A percentile compares a stretch with the other conserved stretches of the same genome.
phyloP scores from a whole-genome alignment of 371 early-diverging fungal species.

The Umbelopsis sp. region DNA sequence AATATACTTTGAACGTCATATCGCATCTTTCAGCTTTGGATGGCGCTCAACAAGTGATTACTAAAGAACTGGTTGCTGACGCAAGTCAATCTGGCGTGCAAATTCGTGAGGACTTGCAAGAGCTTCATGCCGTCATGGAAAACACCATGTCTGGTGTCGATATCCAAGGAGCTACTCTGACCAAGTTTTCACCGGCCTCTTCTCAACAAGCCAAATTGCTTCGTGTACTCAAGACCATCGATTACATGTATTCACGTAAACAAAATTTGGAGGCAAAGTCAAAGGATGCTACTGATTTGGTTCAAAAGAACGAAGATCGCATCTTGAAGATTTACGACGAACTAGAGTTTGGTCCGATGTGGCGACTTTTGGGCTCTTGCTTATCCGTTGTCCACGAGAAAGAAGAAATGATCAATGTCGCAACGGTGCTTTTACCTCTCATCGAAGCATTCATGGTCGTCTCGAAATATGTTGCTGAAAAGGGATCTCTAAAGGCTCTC shows the following conservation, averaged over 20 bases:
- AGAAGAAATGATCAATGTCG: constrained; percentile 84
- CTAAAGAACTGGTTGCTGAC: constrained; percentile 71
- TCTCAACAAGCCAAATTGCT: constrained; percentile 91
- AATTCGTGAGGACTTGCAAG: constrained; percentile 71
- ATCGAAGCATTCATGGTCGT: constrained; percentile 98
- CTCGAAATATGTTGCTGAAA: constrained; percentile 69
- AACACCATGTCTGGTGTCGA: constrained; percentile 63
- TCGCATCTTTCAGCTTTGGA: constrained; percentile 82
- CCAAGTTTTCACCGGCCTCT: constrained; percentile 82
- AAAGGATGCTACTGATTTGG: constrained; percentile 34
- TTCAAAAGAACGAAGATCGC: constrained; percentile 53
- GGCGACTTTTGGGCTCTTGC: constrained; percentile 80
- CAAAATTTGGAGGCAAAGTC: constrained; percentile 29
- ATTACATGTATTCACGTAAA: constrained; percentile 73
- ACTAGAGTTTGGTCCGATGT: constrained; percentile 73
- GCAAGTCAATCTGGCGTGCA: constrained; percentile 73
- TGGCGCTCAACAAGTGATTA: constrained; percentile 77
- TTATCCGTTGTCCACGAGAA: constrained; percentile 76
- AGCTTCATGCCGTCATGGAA: constrained; percentile 63
- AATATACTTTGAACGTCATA: constrained; percentile 86
- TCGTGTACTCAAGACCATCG: constrained; percentile 93
- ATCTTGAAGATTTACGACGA: constrained; percentile 72
- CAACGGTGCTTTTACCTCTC: constrained; percentile 91
- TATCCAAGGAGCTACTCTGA: constrained; percentile 61
- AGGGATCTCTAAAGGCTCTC: constrained; percentile 24